These are phyloP conservation scores for Pyrus hybrid DNA, from an alignment of 331 rosid species.

Conservation along the genomic window DNA sequence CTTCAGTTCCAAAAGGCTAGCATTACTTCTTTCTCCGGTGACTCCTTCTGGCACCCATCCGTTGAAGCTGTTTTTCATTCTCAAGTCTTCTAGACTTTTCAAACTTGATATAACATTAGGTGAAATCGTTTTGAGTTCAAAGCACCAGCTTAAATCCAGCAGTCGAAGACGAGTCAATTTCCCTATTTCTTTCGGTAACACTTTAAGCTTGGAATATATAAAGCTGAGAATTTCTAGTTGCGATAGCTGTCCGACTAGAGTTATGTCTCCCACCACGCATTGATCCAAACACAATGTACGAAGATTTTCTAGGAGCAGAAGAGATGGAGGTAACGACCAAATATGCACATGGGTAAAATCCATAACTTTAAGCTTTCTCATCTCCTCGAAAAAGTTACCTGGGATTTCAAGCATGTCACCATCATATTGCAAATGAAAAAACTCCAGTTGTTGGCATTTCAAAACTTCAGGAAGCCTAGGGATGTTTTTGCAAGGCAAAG, in stretches of 20 bases:
- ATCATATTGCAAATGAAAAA: not conserved
- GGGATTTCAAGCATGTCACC: slow-evolving; percentile 12
- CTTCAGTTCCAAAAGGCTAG: no score
- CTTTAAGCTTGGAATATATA: not conserved
- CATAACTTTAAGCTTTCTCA: slow-evolving; percentile 22
- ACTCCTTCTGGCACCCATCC: not conserved
- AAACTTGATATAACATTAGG: not conserved
- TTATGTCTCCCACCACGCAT: not conserved
- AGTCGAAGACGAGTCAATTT: not conserved
- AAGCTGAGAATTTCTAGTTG: not conserved
- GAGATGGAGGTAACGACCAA: slow-evolving; percentile 3
- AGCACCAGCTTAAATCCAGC: not conserved
- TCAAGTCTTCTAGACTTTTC: not conserved
- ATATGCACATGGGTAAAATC: not conserved
- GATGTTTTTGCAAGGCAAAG: slow-evolving; percentile 3
- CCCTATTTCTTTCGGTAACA: not conserved
- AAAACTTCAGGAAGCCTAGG: slow-evolving; percentile 12
- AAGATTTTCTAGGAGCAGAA: slow-evolving; percentile 11
- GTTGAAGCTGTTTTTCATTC: not conserved
- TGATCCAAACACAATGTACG: not conserved
- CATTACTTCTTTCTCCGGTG: no score
- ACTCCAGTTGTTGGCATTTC: slow-evolving; percentile 20
- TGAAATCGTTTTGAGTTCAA: not conserved
- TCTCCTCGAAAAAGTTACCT: not conserved
- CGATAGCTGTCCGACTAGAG: slow-evolving; percentile 5